Base-by-base conservation (phyloP, 129 eudicot species). In the Artemisia argyi region DNA sequence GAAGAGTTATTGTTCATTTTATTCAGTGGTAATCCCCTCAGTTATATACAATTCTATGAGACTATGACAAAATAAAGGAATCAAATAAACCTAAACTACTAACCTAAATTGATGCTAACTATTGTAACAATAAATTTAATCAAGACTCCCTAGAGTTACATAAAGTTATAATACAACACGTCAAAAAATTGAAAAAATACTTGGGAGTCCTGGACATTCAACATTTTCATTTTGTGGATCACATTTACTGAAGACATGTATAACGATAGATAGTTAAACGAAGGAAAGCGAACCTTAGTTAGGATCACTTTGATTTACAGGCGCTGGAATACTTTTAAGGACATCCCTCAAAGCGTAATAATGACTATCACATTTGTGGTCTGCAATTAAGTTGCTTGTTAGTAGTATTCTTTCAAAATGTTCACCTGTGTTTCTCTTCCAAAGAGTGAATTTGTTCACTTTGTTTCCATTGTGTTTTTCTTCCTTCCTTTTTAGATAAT, bases 301-400 rank as follows among this genome's bases (percentile, higher is more conserved):
- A 11, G 60, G 65, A 6, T 13, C 28, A 22, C 61, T 57, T 71
- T 85, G 80, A 24, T 67, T 84, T 49, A 3, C 61, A 4, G 93
- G 71, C 14, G 49, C 56, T 1, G 97, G 93, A 76, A 89, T 72
- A n/a, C 91, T 86, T 86, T 94, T 94, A 28, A 94, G 79, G 22
- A 85, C 98, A 84, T 94, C 98, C 78, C 97, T 80, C 44, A 92
- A 50, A 61, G 98, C 98, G 68, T 87, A 85, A 39, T 79, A 81
- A 80, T 93, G 98, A 79, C 86, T 87, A 39, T 93, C 98, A 66
- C 98, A 94, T 62, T 83, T 94, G 73, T 94, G 98, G 78, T 84
- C 96, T 30, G 92, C 73, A 53, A 94, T 83, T 67, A 94, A 42
- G 83, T 94, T 94, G 78, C 79, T 84, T 2, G 98, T 85, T 42